A percentile compares a stretch with the other conserved stretches of the same genome.
Conservation (phyloP, 176 grass and related monocot species). For the Zoysia japonica region DNA sequence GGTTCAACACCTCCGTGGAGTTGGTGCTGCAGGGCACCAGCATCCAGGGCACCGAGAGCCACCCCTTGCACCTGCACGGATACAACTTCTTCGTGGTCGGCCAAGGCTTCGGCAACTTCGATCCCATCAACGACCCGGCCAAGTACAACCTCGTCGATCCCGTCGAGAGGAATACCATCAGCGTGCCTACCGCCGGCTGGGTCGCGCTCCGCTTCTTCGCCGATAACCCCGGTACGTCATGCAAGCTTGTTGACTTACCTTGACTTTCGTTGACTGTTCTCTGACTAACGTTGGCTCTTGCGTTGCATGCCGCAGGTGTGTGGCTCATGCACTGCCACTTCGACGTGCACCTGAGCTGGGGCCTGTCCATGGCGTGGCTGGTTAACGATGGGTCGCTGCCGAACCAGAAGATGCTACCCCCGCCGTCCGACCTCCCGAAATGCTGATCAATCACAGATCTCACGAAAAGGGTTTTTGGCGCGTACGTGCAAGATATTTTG, state of each 20-base stretch:
- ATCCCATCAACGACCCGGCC: constrained; percentile 46
- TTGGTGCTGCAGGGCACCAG: constrained; percentile 78
- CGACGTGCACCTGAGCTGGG: constrained; percentile 75
- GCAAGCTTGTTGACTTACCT: not conserved
- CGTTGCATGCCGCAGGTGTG: constrained; percentile 37
- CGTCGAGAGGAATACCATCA: constrained; percentile 60
- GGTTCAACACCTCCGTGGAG: constrained; percentile 61
- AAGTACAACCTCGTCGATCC: constrained; percentile 69
- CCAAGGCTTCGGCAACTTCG: constrained; percentile 60
- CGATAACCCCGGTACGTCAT: constrained; percentile 58
- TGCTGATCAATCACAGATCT: constrained; percentile 32
- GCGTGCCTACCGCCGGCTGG: constrained; percentile 66
- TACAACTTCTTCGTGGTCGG: constrained; percentile 71
- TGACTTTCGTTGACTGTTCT: constrained; percentile 1
- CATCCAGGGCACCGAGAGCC: constrained; percentile 65
- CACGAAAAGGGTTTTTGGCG: constrained; percentile 9
- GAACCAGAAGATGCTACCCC: constrained; percentile 61
- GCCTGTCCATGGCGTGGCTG: constrained; percentile 72
- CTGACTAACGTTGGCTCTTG: not conserved
- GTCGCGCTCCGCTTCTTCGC: constrained; percentile 61
- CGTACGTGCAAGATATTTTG: not conserved
- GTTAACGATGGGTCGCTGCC: constrained; percentile 56
- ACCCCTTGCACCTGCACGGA: constrained; percentile 71
- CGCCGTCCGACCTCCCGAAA: constrained; percentile 69
- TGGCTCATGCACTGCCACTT: constrained; percentile 85